A percentile compares a stretch with the other conserved stretches of the same genome.
Evolutionary conservation across 2,329 filamentous ascomycete genomes (phyloP).

Genomic region (Clonostachys solani): DNA sequence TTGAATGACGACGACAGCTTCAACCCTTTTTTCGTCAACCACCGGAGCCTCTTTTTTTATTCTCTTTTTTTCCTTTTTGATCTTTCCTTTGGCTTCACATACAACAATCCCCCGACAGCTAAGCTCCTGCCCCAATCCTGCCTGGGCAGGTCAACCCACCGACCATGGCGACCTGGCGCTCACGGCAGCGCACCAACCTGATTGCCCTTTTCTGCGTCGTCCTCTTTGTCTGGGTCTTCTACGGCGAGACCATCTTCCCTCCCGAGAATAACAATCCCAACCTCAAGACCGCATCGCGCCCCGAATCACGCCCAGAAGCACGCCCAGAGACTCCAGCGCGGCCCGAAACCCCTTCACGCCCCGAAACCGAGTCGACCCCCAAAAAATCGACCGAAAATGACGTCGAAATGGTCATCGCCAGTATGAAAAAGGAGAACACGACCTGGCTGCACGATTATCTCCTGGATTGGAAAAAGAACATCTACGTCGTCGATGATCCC

Average conservation of each 20-base stretch:
- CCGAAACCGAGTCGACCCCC: conserved; percentile 1
- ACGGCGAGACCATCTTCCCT: conserved; percentile 11
- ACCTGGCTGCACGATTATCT: conserved; percentile 36
- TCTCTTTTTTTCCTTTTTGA: too few species aligned
- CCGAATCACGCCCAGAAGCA: background rate
- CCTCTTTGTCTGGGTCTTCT: conserved; percentile 15
- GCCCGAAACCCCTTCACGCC: background rate
- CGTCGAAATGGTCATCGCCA: conserved; percentile 24
- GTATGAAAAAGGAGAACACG: conserved; percentile 22
- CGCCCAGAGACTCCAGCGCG: conserved; percentile 2
- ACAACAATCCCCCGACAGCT: too few species aligned
- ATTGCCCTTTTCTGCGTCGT: conserved; percentile 4
- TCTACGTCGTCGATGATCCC: conserved; percentile 50
- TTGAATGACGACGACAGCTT: too few species aligned
- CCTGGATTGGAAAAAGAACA: conserved; percentile 42
- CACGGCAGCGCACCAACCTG: conserved; percentile 14
- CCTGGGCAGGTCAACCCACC: background rate
- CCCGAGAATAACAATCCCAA: background rate
- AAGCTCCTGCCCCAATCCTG: too few species aligned
- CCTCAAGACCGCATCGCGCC: background rate
- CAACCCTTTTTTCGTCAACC: too few species aligned
- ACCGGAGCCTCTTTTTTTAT: too few species aligned
- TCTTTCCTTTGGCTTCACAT: too few species aligned
- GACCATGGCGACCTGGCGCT: conserved; percentile 3
- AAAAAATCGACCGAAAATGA: conserved; percentile 13